A percentile compares a stretch with the other conserved stretches of the same genome.
These are phyloP conservation scores for Chrysoporthe cubensis DNA, from an alignment of 2,329 filamentous ascomycete genomes.

Conservation along the genomic window DNA sequence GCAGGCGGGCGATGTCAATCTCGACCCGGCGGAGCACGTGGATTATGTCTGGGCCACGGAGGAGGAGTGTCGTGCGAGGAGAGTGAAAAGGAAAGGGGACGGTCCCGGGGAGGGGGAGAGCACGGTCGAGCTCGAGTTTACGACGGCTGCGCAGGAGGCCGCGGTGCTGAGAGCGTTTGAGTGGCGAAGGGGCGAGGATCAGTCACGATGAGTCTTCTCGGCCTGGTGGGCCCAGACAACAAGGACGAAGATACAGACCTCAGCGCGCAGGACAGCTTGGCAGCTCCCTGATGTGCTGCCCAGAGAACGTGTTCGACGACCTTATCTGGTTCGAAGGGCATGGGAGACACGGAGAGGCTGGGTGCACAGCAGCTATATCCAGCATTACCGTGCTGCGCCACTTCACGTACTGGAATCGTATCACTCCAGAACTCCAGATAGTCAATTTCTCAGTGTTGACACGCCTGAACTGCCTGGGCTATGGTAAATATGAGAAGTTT, in stretches of 20 bases:
- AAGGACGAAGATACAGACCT: neutral
- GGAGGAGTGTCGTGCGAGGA: conserved; percentile 36
- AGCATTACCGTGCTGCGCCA: neutral
- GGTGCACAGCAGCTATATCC: neutral
- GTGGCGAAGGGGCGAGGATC: neutral
- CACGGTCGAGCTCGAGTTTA: conserved; percentile 32
- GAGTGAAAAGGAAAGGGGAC: conserved; percentile 12
- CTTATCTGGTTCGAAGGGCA: too few species aligned
- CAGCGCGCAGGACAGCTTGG: too few species aligned
- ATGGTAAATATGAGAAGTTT: too few species aligned
- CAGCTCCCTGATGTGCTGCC: too few species aligned
- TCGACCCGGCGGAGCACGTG: conserved; percentile 42
- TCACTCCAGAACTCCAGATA: too few species aligned
- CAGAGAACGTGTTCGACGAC: too few species aligned
- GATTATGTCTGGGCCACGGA: conserved; percentile 40
- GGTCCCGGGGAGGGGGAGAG: conserved; percentile 3
- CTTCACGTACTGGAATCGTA: neutral
- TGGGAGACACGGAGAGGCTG: neutral
- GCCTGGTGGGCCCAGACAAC: too few species aligned
- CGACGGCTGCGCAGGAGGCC: conserved; percentile 31
- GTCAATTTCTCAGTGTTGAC: too few species aligned
- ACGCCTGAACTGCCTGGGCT: too few species aligned
- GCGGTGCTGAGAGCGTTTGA: conserved; percentile 32
- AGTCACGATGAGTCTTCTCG: neutral
- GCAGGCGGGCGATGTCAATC: conserved; percentile 29